phyloP scores from a whole-genome alignment of 2,329 filamentous ascomycete genomes.

The Penicillium hordei region DNA sequence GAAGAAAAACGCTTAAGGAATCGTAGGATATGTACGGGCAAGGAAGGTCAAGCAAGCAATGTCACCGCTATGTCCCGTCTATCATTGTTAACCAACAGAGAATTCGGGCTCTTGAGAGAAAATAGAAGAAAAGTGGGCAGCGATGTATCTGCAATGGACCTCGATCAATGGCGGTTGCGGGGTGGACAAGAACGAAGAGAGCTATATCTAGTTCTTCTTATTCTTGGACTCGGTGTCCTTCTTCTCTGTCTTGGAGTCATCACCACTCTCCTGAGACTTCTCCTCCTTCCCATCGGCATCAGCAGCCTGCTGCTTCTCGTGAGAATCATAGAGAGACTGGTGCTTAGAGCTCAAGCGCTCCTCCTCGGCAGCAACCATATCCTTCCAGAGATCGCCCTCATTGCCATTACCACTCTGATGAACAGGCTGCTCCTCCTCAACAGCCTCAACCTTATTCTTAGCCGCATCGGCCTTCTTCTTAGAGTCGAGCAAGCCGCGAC shows the following conservation, averaged over 20 bases:
- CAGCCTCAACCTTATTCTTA: slow-evolving; percentile 75
- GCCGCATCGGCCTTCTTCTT: slow-evolving; percentile 79
- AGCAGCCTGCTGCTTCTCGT: slow-evolving; percentile 11
- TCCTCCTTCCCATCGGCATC: slow-evolving; percentile 5
- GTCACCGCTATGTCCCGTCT: slow-evolving; percentile 2
- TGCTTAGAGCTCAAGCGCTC: slow-evolving; percentile 46
- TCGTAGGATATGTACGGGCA: slow-evolving; percentile 14
- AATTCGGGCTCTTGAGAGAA: too few species aligned
- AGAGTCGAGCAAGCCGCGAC: slow-evolving; percentile 53
- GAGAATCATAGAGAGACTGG: slow-evolving; percentile 30
- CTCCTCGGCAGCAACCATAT: slow-evolving; percentile 52
- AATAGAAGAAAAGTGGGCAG: not conserved
- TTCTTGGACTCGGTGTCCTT: slow-evolving; percentile 16
- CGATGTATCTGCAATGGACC: not conserved
- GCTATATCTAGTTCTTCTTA: slow-evolving; percentile 17
- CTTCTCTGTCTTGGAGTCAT: not conserved
- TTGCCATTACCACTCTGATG: slow-evolving; percentile 59
- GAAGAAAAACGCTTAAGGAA: slow-evolving; percentile 15
- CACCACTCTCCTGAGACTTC: slow-evolving; percentile 22
- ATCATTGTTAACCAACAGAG: not conserved
- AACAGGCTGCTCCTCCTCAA: slow-evolving; percentile 76
- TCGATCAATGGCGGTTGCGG: not conserved
- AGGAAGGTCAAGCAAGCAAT: not conserved
- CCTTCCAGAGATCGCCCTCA: slow-evolving; percentile 87
- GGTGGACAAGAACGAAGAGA: not conserved